These are phyloP conservation scores for Citrus maxima DNA, from an alignment of 345 rosid species.

Conservation along the genomic window DNA sequence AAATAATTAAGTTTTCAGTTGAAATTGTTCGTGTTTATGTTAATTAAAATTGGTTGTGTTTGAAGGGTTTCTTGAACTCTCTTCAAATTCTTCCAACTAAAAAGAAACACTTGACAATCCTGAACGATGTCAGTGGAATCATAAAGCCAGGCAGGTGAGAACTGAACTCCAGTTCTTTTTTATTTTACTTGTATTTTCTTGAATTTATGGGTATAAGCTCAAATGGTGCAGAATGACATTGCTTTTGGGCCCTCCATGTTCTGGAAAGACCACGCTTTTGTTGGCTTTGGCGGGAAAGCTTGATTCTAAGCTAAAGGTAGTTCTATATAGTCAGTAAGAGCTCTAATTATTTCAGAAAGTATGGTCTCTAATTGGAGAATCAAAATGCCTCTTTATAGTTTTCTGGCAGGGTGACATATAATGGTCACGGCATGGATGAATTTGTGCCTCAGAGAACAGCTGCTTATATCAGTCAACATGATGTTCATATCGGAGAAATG, in stretches of 20 bases:
- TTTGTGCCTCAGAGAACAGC: no score
- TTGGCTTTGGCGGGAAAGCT: constrained; percentile 83
- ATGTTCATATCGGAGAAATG: not conserved
- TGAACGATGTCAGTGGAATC: constrained; percentile 64
- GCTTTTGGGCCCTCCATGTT: not conserved
- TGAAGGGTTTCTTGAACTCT: constrained; percentile 22
- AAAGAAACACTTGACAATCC: constrained; percentile 57
- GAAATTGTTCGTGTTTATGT: not conserved
- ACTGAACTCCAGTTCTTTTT: not conserved
- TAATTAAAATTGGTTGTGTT: not conserved
- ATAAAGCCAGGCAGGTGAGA: constrained; percentile 67
- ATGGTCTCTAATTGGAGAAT: not conserved
- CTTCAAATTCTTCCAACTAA: constrained; percentile 35
- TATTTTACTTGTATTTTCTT: not conserved
- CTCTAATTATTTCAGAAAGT: not conserved
- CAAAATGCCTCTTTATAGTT: not conserved
- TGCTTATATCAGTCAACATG: not conserved
- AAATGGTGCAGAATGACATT: not conserved
- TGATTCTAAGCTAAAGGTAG: constrained; percentile 54
- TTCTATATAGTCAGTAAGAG: not conserved
- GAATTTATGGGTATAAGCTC: no score
- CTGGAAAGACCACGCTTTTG: constrained; percentile 12
- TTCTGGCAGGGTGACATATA: not conserved
- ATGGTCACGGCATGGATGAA: not conserved
- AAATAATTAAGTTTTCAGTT: not conserved